Percentiles rank a stretch among this genome's conserved stretches.
Conservation (phyloP, 1,284 basidiomycete genomes). For the Ceratobasidium sp. region DNA sequence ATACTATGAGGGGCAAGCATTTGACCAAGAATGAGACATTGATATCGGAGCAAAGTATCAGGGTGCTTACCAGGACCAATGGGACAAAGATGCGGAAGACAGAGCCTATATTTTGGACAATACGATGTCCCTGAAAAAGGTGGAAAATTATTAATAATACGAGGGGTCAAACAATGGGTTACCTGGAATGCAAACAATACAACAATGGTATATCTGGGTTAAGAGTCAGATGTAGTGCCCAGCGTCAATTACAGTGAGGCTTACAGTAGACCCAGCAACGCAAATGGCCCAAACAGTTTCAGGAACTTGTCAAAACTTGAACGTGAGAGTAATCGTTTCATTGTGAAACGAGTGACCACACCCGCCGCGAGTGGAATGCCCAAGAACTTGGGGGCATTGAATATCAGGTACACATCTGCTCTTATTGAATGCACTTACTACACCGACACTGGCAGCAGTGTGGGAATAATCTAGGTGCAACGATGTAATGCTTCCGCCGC, state of each 20-base stretch:
- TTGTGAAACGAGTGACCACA: slow-evolving; percentile 71
- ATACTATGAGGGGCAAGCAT: slow-evolving; percentile 59
- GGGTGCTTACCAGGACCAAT: slow-evolving; percentile 63
- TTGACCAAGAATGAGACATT: background rate
- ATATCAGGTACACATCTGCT: background rate
- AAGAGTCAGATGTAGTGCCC: slow-evolving; percentile 11
- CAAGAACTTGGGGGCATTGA: slow-evolving; percentile 66
- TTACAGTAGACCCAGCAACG: slow-evolving; percentile 77
- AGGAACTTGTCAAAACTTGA: slow-evolving; percentile 72
- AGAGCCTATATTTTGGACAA: slow-evolving; percentile 74
- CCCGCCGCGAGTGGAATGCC: slow-evolving; percentile 79
- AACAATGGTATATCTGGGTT: slow-evolving; percentile 69
- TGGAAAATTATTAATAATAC: background rate
- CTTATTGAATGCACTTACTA: slow-evolving; percentile 59
- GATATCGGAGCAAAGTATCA: background rate
- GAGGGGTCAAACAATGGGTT: slow-evolving; percentile 6
- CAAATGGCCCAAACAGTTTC: slow-evolving; percentile 75
- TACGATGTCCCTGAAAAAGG: slow-evolving; percentile 59
- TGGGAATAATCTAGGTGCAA: slow-evolving; percentile 73
- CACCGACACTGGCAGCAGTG: slow-evolving; percentile 78
- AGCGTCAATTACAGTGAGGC: background rate
- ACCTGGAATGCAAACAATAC: slow-evolving; percentile 80
- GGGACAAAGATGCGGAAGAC: slow-evolving; percentile 86
- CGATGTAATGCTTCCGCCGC: slow-evolving; percentile 57
- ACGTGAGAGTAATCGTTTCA: slow-evolving; percentile 64